Percentiles rank a stretch among this genome's conserved stretches.
Evolutionary conservation across 108 stramenopile species (phyloP).

Genomic region (Bacterosira constricta): DNA sequence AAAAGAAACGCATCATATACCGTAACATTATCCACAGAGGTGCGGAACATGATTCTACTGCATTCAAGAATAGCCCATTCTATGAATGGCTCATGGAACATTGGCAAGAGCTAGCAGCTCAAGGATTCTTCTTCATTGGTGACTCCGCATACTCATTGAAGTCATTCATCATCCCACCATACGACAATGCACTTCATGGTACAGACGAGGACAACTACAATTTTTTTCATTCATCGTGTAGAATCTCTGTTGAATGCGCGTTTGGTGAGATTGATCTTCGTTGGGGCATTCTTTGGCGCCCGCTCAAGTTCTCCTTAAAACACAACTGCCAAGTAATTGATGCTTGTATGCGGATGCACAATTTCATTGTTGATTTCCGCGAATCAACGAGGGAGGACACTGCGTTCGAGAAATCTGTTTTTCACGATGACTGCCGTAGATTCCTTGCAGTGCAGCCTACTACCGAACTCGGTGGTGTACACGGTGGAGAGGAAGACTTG

Average conservation of each 20-base stretch:
- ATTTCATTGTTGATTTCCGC: slow-evolving; percentile 27
- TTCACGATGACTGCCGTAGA: slow-evolving; percentile 5
- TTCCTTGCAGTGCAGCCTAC: not conserved
- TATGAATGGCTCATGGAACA: slow-evolving; percentile 10
- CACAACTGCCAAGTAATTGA: slow-evolving; percentile 8
- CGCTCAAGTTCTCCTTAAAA: slow-evolving; percentile 17
- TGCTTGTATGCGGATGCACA: slow-evolving; percentile 24
- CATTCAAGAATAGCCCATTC: slow-evolving; percentile 4
- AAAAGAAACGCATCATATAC: not conserved
- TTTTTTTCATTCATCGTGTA: slow-evolving; percentile 17
- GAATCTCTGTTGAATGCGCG: slow-evolving; percentile 38
- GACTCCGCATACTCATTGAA: slow-evolving; percentile 17
- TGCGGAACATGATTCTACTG: slow-evolving; percentile 24
- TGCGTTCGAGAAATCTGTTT: not conserved
- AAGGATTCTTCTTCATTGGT: slow-evolving; percentile 19
- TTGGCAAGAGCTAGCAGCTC: not conserved
- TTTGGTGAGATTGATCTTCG: slow-evolving; percentile 42
- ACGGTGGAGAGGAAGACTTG: not conserved
- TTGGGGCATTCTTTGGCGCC: slow-evolving; percentile 36
- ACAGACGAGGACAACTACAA: slow-evolving; percentile 24
- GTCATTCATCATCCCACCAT: not conserved
- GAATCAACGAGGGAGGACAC: not conserved
- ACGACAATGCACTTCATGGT: slow-evolving; percentile 6
- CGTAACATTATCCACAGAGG: not conserved
- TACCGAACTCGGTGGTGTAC: too few relatives aligned